These are phyloP conservation scores for Dothideomycetes sp. DNA, from an alignment of 2,329 filamentous ascomycete species.

Conservation along the genomic window DNA sequence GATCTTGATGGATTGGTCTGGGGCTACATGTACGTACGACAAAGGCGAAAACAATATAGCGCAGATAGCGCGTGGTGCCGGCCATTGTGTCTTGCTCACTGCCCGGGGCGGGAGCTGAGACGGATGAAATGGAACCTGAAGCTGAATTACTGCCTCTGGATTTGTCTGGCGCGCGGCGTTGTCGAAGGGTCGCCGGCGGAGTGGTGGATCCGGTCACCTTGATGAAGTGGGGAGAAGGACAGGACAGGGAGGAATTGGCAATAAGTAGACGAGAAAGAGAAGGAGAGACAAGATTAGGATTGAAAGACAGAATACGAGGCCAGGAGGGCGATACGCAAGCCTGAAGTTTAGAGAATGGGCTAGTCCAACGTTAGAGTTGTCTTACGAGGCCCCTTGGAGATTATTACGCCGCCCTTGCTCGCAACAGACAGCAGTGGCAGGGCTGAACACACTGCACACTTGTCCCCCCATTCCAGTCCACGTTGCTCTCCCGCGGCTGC, in stretches of 20 bases:
- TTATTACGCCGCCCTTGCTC: background rate
- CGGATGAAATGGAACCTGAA: background rate
- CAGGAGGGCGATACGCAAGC: background rate
- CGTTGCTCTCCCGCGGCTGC: too few species aligned
- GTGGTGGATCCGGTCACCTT: background rate
- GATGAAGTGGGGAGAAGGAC: background rate
- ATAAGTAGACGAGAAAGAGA: background rate
- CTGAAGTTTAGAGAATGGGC: background rate
- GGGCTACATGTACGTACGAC: constrained; percentile 62
- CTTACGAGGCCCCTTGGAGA: background rate
- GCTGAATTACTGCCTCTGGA: background rate
- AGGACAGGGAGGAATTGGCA: too few species aligned
- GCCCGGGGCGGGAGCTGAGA: background rate
- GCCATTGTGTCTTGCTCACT: constrained; percentile 41
- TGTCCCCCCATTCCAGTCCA: too few species aligned
- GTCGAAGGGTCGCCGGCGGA: background rate
- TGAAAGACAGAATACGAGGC: background rate
- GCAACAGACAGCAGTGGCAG: too few species aligned
- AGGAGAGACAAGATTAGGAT: background rate
- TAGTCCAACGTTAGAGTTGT: background rate
- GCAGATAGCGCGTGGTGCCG: constrained; percentile 60
- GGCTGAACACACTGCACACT: too few species aligned
- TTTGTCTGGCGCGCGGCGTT: background rate
- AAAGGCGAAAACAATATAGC: constrained; percentile 67
- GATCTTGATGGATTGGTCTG: background rate